phyloP scores from a whole-genome alignment of 306 rosid species.

The Begonia fuchsioides region DNA sequence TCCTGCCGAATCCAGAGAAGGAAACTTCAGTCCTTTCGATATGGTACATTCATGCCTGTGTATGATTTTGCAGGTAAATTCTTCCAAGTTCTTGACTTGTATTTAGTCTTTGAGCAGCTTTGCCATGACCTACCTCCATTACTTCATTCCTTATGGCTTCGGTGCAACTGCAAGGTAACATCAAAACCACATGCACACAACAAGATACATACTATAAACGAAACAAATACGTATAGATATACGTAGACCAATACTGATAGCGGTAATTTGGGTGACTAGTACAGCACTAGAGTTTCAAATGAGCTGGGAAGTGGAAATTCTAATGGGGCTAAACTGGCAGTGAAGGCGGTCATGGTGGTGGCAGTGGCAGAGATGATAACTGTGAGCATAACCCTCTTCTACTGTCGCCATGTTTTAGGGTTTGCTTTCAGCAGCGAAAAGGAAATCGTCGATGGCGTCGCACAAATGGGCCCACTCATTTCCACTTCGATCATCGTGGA shows the following conservation, averaged over 20 bases:
- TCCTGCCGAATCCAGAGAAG: slow-evolving; percentile 36
- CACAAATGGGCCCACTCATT: slow-evolving; percentile 34
- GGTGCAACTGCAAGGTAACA: too few relatives aligned
- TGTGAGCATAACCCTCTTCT: slow-evolving; percentile 20
- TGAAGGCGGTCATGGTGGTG: slow-evolving; percentile 18
- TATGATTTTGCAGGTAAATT: background rate
- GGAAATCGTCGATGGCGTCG: slow-evolving; percentile 28
- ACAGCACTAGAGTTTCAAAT: slow-evolving; percentile 53
- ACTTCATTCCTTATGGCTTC: background rate
- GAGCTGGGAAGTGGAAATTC: slow-evolving; percentile 58
- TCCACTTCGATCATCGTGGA: slow-evolving; percentile 27
- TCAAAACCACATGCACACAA: too few relatives aligned
- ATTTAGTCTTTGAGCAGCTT: slow-evolving; percentile 25
- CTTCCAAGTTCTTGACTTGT: slow-evolving; percentile 4
- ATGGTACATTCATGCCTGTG: slow-evolving; percentile 20
- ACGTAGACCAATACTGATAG: background rate
- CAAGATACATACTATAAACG: too few relatives aligned
- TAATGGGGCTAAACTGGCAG: slow-evolving; percentile 23
- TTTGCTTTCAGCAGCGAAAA: slow-evolving; percentile 39
- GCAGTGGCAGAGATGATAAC: slow-evolving; percentile 25
- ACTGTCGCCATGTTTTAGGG: slow-evolving; percentile 24
- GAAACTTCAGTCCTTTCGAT: slow-evolving; percentile 52
- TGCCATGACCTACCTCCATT: slow-evolving; percentile 16
- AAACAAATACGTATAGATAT: too few relatives aligned
- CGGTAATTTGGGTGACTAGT: background rate